Evolutionary conservation across 2,329 filamentous ascomycete species (phyloP).

Genomic region (Leptographium wingfieldii): DNA sequence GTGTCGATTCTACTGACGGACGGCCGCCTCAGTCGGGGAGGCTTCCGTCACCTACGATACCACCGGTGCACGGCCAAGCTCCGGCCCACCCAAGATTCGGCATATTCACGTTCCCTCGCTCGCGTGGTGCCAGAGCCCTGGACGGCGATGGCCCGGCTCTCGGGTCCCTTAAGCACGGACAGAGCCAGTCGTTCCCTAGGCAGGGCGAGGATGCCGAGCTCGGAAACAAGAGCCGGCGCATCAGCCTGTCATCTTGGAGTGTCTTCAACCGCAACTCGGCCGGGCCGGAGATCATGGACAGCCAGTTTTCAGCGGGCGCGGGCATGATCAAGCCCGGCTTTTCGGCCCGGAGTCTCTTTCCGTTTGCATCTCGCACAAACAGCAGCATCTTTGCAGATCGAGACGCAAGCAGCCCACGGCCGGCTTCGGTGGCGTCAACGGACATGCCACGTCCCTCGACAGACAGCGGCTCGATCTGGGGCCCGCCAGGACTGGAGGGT

Average conservation of each 20-base stretch:
- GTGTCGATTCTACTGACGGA: conserved; percentile 31
- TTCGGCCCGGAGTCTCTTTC: conserved; percentile 30
- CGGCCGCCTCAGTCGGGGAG: conserved; percentile 25
- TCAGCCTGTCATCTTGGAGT: conserved; percentile 46
- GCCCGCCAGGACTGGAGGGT: conserved; percentile 34
- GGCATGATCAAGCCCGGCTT: conserved; percentile 22
- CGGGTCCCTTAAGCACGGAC: conserved; percentile 55
- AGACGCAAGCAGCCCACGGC: conserved; percentile 48
- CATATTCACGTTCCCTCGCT: conserved; percentile 49
- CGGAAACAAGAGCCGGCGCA: conserved; percentile 38
- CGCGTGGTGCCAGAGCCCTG: conserved; percentile 46
- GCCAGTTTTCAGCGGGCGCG: conserved; percentile 12
- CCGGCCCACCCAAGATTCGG: conserved; percentile 28
- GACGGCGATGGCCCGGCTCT: conserved; percentile 51
- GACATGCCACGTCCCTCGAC: conserved; percentile 67
- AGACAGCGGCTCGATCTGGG: conserved; percentile 66
- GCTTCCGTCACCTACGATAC: conserved; percentile 28
- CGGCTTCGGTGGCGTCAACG: conserved; percentile 54
- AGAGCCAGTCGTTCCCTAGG: conserved; percentile 67
- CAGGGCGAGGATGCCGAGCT: conserved; percentile 43
- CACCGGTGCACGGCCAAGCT: conserved; percentile 8
- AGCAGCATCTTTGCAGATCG: conserved; percentile 36
- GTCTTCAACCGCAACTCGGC: conserved; percentile 42
- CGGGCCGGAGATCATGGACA: conserved; percentile 30
- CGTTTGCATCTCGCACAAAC: conserved; percentile 37